Conservation (phyloP, 345 rosid genomes). For the Lenwebbia sp. region DNA sequence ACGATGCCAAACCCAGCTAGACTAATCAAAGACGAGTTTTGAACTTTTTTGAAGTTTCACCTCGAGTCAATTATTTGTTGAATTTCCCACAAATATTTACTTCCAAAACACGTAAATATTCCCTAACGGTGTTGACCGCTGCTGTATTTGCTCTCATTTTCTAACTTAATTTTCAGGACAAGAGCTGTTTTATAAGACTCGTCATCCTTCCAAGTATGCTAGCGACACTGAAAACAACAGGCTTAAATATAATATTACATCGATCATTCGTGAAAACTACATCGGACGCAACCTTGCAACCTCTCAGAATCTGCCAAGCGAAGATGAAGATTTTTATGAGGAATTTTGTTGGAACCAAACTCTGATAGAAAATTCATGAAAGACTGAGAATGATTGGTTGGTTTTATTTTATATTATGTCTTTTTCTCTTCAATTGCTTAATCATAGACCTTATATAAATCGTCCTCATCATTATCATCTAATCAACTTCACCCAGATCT, state of each 20-base stretch:
- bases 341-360: conserved; percentile 6
- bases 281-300: not conserved
- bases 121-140: not conserved
- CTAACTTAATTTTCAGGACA: not conserved
- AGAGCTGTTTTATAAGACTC: not conserved
- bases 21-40: not conserved
- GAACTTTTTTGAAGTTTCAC: not conserved
- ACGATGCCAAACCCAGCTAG: not conserved
- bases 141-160: not conserved
- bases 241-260: not conserved
- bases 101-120: not conserved
- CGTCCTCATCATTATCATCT: not conserved
- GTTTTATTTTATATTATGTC: not conserved
- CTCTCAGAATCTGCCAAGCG: conserved; percentile 20
- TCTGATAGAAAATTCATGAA: not conserved
- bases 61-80: not conserved
- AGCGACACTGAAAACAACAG: not conserved
- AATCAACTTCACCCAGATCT: not conserved
- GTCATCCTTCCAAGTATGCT: not conserved
- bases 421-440: not conserved
- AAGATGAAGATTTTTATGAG: conserved; percentile 4
- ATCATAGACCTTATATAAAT: not conserved
- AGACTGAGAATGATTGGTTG: not conserved
- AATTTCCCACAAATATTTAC: not conserved
- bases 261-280: not conserved